A percentile compares a stretch with the other conserved stretches of the same genome.
Conservation (phyloP, 73 alveolate genomes). For the Diophrys sp. region DNA sequence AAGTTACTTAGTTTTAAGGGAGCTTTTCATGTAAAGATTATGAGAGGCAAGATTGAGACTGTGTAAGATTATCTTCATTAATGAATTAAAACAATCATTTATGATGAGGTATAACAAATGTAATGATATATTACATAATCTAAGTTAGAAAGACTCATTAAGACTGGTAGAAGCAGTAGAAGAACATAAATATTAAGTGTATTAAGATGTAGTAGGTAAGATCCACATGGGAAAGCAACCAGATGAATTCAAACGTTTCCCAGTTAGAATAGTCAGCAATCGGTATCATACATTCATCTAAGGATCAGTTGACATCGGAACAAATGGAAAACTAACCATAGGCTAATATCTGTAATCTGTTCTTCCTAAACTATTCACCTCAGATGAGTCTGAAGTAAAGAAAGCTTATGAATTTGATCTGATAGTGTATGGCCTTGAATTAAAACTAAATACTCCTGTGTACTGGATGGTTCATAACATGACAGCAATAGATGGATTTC, state of each 20-base stretch:
- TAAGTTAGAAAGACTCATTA: constrained; percentile 16
- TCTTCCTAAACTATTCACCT: background rate
- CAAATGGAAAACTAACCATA: background rate
- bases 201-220: constrained; percentile 24
- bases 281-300: constrained; percentile 16
- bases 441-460: background rate
- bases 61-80: constrained; percentile 23
- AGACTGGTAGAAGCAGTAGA: constrained; percentile 31
- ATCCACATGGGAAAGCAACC: background rate
- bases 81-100: constrained; percentile 33
- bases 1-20: background rate
- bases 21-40: constrained; percentile 13
- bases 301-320: constrained; percentile 1
- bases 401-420: background rate
- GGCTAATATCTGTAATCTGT: background rate
- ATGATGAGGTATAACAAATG: constrained; percentile 25
- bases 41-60: too few relatives aligned
- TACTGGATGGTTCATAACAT: background rate
- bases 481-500: background rate
- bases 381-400: background rate
- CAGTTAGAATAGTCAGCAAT: constrained; percentile 35
- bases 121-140: constrained; percentile 23
- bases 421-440: background rate
- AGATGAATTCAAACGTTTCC: constrained; percentile 25
- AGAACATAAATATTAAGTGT: constrained; percentile 18